Evolutionary conservation across 1,139 yeast genomes (phyloP).

Genomic region (Blastobotrys buckinghamii): DNA sequence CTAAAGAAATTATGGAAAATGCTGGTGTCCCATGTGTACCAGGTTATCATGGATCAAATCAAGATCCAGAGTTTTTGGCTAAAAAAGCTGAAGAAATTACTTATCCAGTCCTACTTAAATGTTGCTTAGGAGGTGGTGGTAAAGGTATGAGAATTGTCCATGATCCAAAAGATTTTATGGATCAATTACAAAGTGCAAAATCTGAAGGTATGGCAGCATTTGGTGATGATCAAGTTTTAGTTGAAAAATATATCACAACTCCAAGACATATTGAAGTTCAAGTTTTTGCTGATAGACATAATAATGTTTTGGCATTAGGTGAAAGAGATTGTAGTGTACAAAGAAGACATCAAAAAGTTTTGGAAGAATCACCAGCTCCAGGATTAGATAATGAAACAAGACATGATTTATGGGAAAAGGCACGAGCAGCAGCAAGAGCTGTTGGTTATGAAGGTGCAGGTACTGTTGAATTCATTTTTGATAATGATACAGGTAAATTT

Average conservation of each 20-base stretch:
- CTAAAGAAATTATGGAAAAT: constrained; percentile 33
- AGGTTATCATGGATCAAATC: constrained; percentile 39
- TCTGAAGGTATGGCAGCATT: constrained; percentile 42
- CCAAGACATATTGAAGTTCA: constrained; percentile 47
- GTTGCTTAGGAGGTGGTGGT: constrained; percentile 51
- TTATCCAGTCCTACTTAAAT: constrained; percentile 44
- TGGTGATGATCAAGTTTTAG: constrained; percentile 40
- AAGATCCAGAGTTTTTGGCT: constrained; percentile 31
- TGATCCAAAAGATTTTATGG: constrained; percentile 33
- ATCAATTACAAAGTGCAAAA: constrained; percentile 37
- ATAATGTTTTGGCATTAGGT: constrained; percentile 41
- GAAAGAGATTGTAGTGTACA: constrained; percentile 47
- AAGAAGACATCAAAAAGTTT: constrained; percentile 46
- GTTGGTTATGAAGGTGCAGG: constrained; percentile 59
- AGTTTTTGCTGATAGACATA: constrained; percentile 41
- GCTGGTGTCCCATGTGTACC: constrained; percentile 46
- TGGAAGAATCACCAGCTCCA: constrained; percentile 49
- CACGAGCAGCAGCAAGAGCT: constrained; percentile 49
- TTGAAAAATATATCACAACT: constrained; percentile 41
- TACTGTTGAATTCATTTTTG: constrained; percentile 58
- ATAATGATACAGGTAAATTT: constrained; percentile 50
- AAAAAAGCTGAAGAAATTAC: constrained; percentile 38
- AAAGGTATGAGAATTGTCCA: constrained; percentile 44
- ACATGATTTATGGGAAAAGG: constrained; percentile 53
- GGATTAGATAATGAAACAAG: constrained; percentile 47